phyloP scores from a whole-genome alignment of 176 grass and related monocot species.

The Cenchrus fungigraminus region DNA sequence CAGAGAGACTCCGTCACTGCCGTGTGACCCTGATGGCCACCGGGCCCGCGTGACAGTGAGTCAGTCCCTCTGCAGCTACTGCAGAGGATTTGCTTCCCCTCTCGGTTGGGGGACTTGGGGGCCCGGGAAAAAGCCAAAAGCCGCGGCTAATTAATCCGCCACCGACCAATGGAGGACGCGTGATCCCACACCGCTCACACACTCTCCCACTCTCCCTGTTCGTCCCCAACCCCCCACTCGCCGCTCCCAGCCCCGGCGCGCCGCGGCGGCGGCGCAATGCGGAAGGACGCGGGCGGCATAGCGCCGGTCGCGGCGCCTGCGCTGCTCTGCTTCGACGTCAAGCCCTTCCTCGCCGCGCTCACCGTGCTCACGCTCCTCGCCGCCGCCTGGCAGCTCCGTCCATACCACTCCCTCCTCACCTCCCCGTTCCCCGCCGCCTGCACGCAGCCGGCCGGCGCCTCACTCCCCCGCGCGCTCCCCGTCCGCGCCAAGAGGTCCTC shows the following conservation, averaged over 20 bases:
- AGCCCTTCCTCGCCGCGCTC: slow-evolving; percentile 79
- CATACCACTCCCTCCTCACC: slow-evolving; percentile 62
- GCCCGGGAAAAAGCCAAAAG: neutral
- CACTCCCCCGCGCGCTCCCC: slow-evolving; percentile 34
- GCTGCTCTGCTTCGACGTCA: slow-evolving; percentile 67
- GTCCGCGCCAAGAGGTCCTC: slow-evolving; percentile 10
- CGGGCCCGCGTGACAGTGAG: too few species aligned
- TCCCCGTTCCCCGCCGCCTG: slow-evolving; percentile 48
- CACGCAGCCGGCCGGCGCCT: neutral
- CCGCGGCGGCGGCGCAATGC: slow-evolving; percentile 31
- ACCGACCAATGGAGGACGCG: neutral
- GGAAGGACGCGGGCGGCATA: slow-evolving; percentile 43
- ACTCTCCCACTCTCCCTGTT: neutral
- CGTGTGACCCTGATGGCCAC: too few species aligned
- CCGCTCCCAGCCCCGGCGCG: neutral
- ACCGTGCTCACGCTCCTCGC: slow-evolving; percentile 71
- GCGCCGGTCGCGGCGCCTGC: slow-evolving; percentile 24
- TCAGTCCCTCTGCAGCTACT: too few species aligned
- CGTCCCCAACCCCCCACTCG: neutral
- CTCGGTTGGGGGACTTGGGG: neutral
- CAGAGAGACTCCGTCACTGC: too few species aligned
- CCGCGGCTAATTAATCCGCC: slow-evolving; percentile 10
- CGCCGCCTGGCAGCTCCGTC: slow-evolving; percentile 77
- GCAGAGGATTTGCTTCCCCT: too few species aligned
- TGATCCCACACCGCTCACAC: slow-evolving; percentile 24